Conservation (phyloP, 2,329 filamentous ascomycete species). For the Hypoxylon sp. region DNA sequence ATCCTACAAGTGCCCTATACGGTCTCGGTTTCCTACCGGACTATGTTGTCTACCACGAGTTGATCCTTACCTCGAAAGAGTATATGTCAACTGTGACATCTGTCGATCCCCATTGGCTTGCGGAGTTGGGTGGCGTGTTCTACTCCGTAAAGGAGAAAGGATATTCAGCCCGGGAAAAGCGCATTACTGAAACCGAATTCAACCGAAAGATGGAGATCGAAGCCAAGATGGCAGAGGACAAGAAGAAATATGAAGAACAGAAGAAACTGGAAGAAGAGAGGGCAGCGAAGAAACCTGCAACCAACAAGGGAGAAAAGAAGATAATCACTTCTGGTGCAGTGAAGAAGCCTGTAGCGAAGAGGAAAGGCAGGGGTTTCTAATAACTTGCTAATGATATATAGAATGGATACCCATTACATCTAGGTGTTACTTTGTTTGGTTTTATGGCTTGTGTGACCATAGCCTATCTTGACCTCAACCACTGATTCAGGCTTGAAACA, state of each 20-base stretch:
- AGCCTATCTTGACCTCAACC: not conserved
- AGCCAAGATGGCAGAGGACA: slow-evolving; percentile 90
- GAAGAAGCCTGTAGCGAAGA: slow-evolving; percentile 71
- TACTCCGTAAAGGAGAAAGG: slow-evolving; percentile 98
- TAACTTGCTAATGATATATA: slow-evolving; percentile 14
- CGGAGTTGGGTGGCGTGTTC: slow-evolving; percentile 95
- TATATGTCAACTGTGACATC: slow-evolving; percentile 98
- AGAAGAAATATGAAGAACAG: slow-evolving; percentile 74
- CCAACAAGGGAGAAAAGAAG: slow-evolving; percentile 63
- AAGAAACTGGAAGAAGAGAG: slow-evolving; percentile 65
- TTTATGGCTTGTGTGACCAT: slow-evolving; percentile 22
- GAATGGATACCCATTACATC: slow-evolving; percentile 26
- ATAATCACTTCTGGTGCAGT: slow-evolving; percentile 74
- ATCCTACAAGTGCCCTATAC: slow-evolving; percentile 94
- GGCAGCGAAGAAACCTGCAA: slow-evolving; percentile 60
- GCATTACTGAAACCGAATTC: slow-evolving; percentile 91
- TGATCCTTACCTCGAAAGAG: slow-evolving; percentile 96
- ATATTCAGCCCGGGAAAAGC: slow-evolving; percentile 87
- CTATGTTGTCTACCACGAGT: slow-evolving; percentile 97
- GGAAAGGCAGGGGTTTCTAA: slow-evolving; percentile 68
- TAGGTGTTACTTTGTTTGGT: slow-evolving; percentile 6
- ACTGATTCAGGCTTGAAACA: not conserved
- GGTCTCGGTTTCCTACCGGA: slow-evolving; percentile 94
- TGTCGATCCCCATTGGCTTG: slow-evolving; percentile 97
- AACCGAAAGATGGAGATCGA: slow-evolving; percentile 95